Evolutionary conservation across 495 filamentous ascomycete genomes (phyloP).

Genomic region (Hyaloscypha finlandica): DNA sequence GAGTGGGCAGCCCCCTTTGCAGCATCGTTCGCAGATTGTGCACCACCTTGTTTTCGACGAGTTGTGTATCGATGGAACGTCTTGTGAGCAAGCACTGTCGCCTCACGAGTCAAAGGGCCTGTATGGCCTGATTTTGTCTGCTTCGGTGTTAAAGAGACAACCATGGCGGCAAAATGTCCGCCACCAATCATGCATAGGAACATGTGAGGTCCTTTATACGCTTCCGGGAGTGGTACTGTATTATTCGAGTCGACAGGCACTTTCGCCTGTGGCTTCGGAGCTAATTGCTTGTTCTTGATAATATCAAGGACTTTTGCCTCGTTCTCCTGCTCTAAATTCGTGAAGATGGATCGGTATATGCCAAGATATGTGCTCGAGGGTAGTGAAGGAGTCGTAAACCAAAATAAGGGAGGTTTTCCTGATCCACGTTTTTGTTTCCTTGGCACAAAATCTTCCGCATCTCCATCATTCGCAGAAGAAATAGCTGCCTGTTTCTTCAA

Average conservation of each 20-base stretch:
- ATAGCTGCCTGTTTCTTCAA: slow-evolving; percentile 82
- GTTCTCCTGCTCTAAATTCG: slow-evolving; percentile 64
- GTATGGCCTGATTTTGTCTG: slow-evolving; percentile 63
- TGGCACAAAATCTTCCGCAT: slow-evolving; percentile 39
- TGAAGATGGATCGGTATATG: slow-evolving; percentile 83
- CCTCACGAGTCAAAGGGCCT: slow-evolving; percentile 75
- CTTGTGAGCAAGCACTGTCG: slow-evolving; percentile 88
- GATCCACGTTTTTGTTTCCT: slow-evolving; percentile 48
- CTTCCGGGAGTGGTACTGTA: slow-evolving; percentile 48
- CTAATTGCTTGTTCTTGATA: slow-evolving; percentile 73
- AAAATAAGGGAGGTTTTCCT: slow-evolving; percentile 77
- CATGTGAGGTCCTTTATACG: slow-evolving; percentile 70
- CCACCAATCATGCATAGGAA: slow-evolving; percentile 99
- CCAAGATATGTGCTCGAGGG: slow-evolving; percentile 80
- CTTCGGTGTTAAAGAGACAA: slow-evolving; percentile 84
- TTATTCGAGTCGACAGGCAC: slow-evolving; percentile 36
- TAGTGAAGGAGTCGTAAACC: slow-evolving; percentile 76
- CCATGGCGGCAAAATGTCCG: slow-evolving; percentile 96
- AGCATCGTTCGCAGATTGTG: slow-evolving; percentile 89
- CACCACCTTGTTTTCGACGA: slow-evolving; percentile 90
- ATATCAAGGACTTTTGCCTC: slow-evolving; percentile 63
- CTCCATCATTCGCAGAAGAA: slow-evolving; percentile 53
- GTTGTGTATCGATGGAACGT: slow-evolving; percentile 98
- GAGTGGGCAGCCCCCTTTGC: slow-evolving; percentile 92
- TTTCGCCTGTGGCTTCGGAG: slow-evolving; percentile 59